These are phyloP conservation scores for Vigna nakashimae DNA, from an alignment of 306 rosid genomes.

Conservation along the genomic window DNA sequence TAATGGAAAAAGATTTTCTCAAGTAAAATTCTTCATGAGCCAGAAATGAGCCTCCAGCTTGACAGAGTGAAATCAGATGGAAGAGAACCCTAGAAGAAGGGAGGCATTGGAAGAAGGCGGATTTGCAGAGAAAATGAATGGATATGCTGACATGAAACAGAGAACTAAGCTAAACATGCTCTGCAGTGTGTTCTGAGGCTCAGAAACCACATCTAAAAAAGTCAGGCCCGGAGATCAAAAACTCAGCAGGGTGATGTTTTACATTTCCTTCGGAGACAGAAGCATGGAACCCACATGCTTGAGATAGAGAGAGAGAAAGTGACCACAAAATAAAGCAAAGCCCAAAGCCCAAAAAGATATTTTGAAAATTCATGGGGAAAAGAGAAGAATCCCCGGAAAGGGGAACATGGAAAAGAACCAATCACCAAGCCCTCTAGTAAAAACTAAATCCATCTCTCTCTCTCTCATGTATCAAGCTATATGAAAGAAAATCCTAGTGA, in stretches of 20 bases:
- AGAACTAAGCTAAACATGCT: constrained; percentile 61
- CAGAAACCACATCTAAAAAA: constrained; percentile 74
- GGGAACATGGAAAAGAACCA: constrained; percentile 57
- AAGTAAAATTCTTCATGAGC: constrained; percentile 44
- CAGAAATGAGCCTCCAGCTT: constrained; percentile 36
- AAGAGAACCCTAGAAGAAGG: constrained; percentile 45
- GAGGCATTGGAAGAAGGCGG: constrained; percentile 41
- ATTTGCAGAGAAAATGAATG: constrained; percentile 44
- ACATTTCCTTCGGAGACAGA: constrained; percentile 63
- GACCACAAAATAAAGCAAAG: constrained; percentile 59
- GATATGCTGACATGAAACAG: constrained; percentile 69
- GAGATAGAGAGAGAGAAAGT: constrained; percentile 38
- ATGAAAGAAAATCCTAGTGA: constrained; percentile 13
- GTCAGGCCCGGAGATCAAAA: constrained; percentile 61
- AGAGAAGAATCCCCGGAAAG: constrained; percentile 55
- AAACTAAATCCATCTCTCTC: constrained; percentile 6
- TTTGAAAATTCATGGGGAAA: constrained; percentile 63
- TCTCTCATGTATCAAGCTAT: background rate
- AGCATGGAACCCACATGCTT: constrained; percentile 78
- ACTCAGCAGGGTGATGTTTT: constrained; percentile 59
- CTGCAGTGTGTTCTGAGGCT: constrained; percentile 52
- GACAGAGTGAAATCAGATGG: constrained; percentile 27
- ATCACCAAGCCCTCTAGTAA: constrained; percentile 44
- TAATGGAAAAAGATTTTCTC: constrained; percentile 8
- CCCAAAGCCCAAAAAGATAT: constrained; percentile 80